Percentiles rank a stretch among this genome's conserved stretches.
phyloP scores from a whole-genome alignment of 345 rosid species.

The Theobroma cacao region DNA sequence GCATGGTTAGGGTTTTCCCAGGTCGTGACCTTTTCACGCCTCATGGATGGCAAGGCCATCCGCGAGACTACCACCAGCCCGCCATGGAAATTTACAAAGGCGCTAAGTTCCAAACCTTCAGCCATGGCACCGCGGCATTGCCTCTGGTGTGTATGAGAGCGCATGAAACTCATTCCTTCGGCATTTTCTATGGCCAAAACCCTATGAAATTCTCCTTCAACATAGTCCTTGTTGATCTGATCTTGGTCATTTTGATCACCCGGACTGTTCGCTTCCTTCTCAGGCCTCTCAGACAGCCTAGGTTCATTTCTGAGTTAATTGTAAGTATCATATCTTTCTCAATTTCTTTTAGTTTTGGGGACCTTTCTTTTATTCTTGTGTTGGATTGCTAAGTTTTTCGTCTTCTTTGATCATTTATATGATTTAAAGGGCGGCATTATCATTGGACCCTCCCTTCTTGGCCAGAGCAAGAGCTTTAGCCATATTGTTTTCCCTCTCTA shows the following conservation, averaged over 20 bases:
- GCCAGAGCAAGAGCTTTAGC: conserved; percentile 36
- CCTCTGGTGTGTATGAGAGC: conserved; percentile 29
- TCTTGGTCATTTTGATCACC: conserved; percentile 38
- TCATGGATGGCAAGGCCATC: neutral
- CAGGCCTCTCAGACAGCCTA: conserved; percentile 73
- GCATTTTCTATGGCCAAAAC: conserved; percentile 43
- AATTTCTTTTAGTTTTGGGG: neutral
- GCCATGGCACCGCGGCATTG: neutral
- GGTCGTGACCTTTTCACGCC: neutral
- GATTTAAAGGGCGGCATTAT: conserved; percentile 65
- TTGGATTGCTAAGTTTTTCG: neutral
- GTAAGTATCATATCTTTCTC: conserved; percentile 35
- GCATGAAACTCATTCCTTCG: conserved; percentile 22
- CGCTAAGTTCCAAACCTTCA: neutral
- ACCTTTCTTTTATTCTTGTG: too few relatives aligned
- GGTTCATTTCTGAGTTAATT: conserved; percentile 59
- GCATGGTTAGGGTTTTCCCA: conserved; percentile 20
- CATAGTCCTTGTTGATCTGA: conserved; percentile 36
- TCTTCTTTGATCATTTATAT: neutral
- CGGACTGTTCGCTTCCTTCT: conserved; percentile 46
- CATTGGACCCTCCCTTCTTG: conserved; percentile 73
- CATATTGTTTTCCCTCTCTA: conserved; percentile 36
- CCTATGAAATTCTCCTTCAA: conserved; percentile 38
- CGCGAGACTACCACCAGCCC: neutral
- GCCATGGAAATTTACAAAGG: neutral